Evolutionary conservation across 2,329 filamentous ascomycete genomes (phyloP).

Genomic region (Sclerotinia trifoliorum): DNA sequence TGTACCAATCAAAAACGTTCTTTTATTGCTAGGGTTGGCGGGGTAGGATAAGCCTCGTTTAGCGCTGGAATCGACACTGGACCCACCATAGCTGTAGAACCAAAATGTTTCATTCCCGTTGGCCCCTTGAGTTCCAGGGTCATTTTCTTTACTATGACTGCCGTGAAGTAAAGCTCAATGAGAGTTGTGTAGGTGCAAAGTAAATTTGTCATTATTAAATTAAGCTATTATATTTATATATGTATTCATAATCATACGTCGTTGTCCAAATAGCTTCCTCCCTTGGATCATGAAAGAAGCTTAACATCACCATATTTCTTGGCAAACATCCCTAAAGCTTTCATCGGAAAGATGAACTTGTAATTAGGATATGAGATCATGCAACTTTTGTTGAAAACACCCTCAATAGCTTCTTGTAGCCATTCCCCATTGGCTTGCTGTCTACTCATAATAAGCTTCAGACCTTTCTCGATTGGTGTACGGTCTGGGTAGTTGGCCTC

Average conservation of each 20-base stretch:
- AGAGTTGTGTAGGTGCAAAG: background rate
- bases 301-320: constrained; percentile 36
- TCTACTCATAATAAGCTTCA: constrained; percentile 78
- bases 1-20: background rate
- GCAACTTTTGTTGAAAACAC: constrained; percentile 98
- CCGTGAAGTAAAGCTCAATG: background rate
- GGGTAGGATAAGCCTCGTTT: background rate
- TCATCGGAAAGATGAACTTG: constrained; percentile 94
- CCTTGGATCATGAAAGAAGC: constrained; percentile 24
- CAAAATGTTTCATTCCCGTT: background rate
- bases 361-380: constrained; percentile 99
- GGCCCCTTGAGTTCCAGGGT: no score
- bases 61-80: no score
- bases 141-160: no score
- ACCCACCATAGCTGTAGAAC: no score
- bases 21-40: background rate
- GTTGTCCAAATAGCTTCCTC: background rate
- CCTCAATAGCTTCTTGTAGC: constrained; percentile 93
- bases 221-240: background rate
- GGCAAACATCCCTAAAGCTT: constrained; percentile 79
- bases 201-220: background rate
- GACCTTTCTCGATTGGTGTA: constrained; percentile 68
- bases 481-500: constrained; percentile 78
- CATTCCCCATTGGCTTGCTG: constrained; percentile 91
- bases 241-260: background rate